These are phyloP conservation scores for Vaccinium myrtillus DNA, from an alignment of 148 eudicot genomes.

Conservation along the genomic window DNA sequence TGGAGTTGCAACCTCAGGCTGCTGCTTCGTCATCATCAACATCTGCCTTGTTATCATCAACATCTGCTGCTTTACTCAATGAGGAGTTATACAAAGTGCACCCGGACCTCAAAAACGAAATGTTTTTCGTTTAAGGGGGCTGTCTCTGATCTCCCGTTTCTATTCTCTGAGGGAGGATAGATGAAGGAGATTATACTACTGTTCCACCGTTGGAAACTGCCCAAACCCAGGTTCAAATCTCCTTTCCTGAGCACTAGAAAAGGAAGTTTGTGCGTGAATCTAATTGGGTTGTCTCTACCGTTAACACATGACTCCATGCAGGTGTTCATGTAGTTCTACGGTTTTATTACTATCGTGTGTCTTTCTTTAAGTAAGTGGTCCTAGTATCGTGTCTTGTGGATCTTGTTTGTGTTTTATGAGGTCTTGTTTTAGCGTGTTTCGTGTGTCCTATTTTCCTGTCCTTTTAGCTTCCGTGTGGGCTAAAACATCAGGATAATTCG, in stretches of 20 bases:
- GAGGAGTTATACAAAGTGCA: not conserved
- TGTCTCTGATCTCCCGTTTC: not conserved
- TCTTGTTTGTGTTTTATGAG: not conserved
- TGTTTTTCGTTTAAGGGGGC: not conserved
- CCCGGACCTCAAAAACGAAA: not conserved
- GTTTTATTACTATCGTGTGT: not conserved
- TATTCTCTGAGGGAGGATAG: not conserved
- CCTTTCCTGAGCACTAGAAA: slow-evolving; percentile 3
- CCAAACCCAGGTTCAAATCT: not conserved
- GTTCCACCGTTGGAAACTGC: not conserved
- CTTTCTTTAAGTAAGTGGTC: not conserved
- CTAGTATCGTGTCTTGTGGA: not conserved
- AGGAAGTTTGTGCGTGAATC: slow-evolving; percentile 14
- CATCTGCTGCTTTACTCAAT: not conserved
- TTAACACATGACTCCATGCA: not conserved
- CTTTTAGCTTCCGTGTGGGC: not conserved
- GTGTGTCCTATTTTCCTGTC: not conserved
- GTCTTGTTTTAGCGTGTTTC: not conserved
- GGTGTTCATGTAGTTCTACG: not conserved
- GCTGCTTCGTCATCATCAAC: slow-evolving; percentile 11
- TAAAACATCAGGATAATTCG: not conserved
- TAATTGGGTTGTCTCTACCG: not conserved
- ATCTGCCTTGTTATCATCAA: not conserved
- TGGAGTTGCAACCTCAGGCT: slow-evolving; percentile 21
- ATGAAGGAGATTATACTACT: not conserved